These are phyloP conservation scores for Dendrobium officinale DNA, from an alignment of 106 monocot genomes.

Conservation along the genomic window DNA sequence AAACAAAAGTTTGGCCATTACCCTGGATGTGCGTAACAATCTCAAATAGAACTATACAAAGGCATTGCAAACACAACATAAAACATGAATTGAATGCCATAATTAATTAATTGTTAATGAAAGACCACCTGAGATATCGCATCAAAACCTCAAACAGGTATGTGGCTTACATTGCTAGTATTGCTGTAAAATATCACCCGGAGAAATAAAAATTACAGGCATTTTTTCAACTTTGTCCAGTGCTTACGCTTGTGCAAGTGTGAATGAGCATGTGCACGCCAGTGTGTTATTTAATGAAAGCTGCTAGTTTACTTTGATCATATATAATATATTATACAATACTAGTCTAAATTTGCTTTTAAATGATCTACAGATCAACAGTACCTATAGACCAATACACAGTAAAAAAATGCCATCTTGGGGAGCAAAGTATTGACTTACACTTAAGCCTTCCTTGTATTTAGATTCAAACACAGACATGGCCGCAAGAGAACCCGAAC, in stretches of 20 bases:
- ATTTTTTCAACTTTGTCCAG: too few relatives aligned
- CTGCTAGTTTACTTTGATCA: not conserved
- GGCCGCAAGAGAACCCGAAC: conserved; percentile 97
- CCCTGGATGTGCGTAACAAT: too few relatives aligned
- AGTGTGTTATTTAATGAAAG: not conserved
- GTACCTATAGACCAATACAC: not conserved
- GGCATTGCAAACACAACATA: too few relatives aligned
- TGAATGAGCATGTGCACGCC: not conserved
- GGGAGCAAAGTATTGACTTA: conserved; percentile 30
- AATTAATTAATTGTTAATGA: too few relatives aligned
- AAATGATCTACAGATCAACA: not conserved
- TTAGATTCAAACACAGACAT: conserved; percentile 98
- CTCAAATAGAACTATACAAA: too few relatives aligned
- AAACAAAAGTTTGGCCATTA: too few relatives aligned
- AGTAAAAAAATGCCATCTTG: not conserved
- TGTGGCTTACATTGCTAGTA: not conserved
- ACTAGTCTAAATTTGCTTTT: not conserved
- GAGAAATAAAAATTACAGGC: not conserved
- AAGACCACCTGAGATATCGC: too few relatives aligned
- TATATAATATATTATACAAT: not conserved
- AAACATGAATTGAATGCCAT: too few relatives aligned
- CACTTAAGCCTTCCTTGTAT: conserved; percentile 75
- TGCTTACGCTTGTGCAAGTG: not conserved
- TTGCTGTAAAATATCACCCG: not conserved
- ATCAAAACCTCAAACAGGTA: too few relatives aligned